Conservation (phyloP, 805 yeast genomes). For the Scheffersomyces coipomensis region DNA sequence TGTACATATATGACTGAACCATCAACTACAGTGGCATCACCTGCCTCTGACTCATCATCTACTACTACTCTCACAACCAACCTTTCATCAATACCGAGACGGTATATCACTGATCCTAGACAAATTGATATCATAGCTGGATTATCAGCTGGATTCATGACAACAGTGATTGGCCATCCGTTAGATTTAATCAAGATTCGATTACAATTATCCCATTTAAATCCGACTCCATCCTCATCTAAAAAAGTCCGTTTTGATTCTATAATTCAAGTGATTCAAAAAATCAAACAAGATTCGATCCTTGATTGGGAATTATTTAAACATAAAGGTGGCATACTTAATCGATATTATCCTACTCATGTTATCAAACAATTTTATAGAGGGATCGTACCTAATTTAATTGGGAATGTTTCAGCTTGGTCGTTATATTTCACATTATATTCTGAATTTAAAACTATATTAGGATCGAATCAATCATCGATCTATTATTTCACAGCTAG, state of each 20-base stretch:
- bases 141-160: conserved; percentile 72
- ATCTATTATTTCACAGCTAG: conserved; percentile 35
- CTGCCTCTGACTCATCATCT: too few relatives aligned
- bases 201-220: conserved; percentile 62
- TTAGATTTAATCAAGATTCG: conserved; percentile 82
- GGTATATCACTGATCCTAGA: conserved; percentile 8
- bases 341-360: conserved; percentile 2
- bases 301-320: background rate
- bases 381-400: conserved; percentile 74
- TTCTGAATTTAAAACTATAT: conserved; percentile 48
- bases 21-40: too few relatives aligned
- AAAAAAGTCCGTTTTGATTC: conserved; percentile 15
- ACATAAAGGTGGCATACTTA: background rate
- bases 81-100: too few relatives aligned
- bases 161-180: conserved; percentile 86
- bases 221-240: background rate
- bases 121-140: conserved; percentile 68
- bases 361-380: conserved; percentile 51
- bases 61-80: too few relatives aligned
- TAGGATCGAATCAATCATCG: conserved; percentile 13
- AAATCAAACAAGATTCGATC: conserved; percentile 18
- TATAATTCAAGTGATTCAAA: conserved; percentile 15
- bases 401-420: conserved; percentile 91
- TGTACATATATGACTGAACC: too few relatives aligned
- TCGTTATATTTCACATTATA: conserved; percentile 81